phyloP scores from a whole-genome alignment of 306 rosid species.

The Pyrus communis region DNA sequence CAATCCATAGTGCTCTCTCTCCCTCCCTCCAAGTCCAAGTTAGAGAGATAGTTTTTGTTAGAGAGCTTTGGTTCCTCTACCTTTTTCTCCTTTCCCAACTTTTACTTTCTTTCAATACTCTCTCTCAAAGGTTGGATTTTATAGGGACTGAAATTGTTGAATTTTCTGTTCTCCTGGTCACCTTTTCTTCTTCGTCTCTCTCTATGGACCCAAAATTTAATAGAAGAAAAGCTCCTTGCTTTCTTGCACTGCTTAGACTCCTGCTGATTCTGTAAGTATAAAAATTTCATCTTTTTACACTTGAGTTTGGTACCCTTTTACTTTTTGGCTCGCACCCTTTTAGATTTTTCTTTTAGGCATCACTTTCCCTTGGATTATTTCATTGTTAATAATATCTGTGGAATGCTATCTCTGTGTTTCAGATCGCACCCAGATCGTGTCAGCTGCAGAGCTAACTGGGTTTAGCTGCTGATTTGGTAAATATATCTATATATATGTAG shows the following conservation, averaged over 20 bases:
- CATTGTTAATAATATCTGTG: neutral
- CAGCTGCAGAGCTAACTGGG: constrained; percentile 1
- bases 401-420: constrained; percentile 15
- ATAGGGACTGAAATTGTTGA: constrained; percentile 1
- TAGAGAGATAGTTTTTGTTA: neutral
- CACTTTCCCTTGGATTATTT: neutral
- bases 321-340: constrained; percentile 2
- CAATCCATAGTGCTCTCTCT: neutral
- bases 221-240: neutral
- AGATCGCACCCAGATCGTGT: constrained; percentile 35
- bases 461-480: constrained; percentile 5
- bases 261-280: constrained; percentile 9
- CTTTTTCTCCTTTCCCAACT: neutral
- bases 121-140: neutral
- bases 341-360: neutral
- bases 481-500: neutral
- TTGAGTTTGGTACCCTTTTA: neutral
- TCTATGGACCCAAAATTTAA: neutral
- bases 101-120: neutral
- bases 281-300: neutral
- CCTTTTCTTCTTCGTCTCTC: neutral
- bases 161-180: constrained; percentile 19
- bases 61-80: neutral
- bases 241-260: constrained; percentile 3
- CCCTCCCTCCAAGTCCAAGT: neutral